A percentile compares a stretch with the other conserved stretches of the same genome.
phyloP scores from a whole-genome alignment of 2,329 filamentous ascomycete species.

The Fusarium staphyleae region DNA sequence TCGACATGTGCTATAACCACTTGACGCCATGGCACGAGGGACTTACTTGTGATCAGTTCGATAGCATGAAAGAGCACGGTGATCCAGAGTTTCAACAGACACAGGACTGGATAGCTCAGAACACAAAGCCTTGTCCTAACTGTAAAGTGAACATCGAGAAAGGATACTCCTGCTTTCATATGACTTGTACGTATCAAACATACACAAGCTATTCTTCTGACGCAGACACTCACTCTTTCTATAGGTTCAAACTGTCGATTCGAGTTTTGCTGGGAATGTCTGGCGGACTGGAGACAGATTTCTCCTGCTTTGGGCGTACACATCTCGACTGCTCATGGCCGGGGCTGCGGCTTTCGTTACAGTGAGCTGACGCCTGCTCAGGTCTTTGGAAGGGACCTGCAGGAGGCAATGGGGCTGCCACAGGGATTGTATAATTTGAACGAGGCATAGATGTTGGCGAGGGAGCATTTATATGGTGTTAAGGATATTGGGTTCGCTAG shows the following conservation, averaged over 20 bases:
- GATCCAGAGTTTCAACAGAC: constrained; percentile 4
- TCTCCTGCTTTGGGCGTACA: neutral
- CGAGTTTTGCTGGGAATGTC: constrained; percentile 21
- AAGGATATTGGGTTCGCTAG: too few relatives aligned
- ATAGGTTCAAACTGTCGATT: constrained; percentile 10
- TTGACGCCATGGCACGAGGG: constrained; percentile 13
- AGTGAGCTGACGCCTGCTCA: constrained; percentile 10
- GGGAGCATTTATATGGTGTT: too few relatives aligned
- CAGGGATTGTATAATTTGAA: too few relatives aligned
- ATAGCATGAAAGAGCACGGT: neutral
- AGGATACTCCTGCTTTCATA: constrained; percentile 13
- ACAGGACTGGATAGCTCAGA: neutral
- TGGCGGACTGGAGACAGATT: constrained; percentile 18
- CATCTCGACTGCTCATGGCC: constrained; percentile 9
- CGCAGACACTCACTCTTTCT: neutral
- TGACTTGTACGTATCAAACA: constrained; percentile 9
- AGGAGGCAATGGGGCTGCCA: too few relatives aligned
- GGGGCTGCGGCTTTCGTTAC: constrained; percentile 9
- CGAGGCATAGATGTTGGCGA: too few relatives aligned
- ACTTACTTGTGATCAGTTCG: constrained; percentile 1
- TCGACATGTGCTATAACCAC: constrained; percentile 16
- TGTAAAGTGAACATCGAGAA: constrained; percentile 13
- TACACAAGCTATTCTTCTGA: neutral
- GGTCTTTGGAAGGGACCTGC: neutral
- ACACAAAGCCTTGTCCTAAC: constrained; percentile 15